Percentiles rank a stretch among this genome's conserved stretches.
phyloP scores from a whole-genome alignment of 257 asterid species.

The Marsdenia floribunda region DNA sequence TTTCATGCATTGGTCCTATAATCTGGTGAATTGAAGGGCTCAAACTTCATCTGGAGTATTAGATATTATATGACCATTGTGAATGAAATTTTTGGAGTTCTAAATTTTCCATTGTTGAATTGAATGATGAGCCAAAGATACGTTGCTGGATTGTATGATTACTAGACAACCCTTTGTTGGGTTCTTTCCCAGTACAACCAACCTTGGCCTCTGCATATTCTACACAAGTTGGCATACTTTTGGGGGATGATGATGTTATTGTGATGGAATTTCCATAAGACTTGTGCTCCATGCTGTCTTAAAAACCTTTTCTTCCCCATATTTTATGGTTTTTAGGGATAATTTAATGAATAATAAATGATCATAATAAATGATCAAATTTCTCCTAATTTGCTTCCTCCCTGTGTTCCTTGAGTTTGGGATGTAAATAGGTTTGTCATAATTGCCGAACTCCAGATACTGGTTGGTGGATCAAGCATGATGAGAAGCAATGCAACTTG shows the following conservation, averaged over 20 bases:
- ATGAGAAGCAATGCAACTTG: not conserved
- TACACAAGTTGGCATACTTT: not conserved
- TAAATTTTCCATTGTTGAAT: not conserved
- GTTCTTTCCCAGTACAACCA: not conserved
- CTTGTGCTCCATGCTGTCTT: not conserved
- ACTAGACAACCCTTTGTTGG: not conserved
- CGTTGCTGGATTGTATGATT: not conserved
- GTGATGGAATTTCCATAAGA: not conserved
- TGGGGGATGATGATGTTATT: not conserved
- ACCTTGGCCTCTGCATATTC: not conserved
- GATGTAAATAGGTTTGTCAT: not conserved
- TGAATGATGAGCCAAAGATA: not conserved
- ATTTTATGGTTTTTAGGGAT: not conserved
- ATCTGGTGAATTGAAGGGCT: slow-evolving; percentile 1
- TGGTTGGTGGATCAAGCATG: not conserved
- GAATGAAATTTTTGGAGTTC: not conserved
- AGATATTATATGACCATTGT: not conserved
- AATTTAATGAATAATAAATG: not conserved
- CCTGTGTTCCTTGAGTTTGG: not conserved
- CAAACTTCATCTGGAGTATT: not conserved
- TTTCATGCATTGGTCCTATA: not conserved
- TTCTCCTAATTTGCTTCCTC: not conserved
- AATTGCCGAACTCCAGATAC: not conserved
- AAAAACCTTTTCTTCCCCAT: not conserved
- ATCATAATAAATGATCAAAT: not conserved